phyloP scores from a whole-genome alignment of 805 yeast species.

The Candida sanyiensis region DNA sequence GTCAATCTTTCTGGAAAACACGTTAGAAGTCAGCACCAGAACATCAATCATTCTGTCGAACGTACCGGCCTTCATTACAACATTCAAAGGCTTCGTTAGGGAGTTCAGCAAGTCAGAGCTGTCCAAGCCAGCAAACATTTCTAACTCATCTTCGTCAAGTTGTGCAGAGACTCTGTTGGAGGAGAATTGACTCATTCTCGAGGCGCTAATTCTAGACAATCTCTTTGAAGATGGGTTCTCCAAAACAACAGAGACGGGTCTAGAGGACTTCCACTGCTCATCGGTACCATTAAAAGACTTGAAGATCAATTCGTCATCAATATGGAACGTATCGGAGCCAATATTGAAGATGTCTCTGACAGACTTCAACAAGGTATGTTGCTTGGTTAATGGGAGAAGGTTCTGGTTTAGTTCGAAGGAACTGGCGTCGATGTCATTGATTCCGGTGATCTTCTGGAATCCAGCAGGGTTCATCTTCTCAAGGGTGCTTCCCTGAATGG shows the following conservation, averaged over 20 bases:
- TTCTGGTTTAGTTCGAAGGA: constrained; percentile 19
- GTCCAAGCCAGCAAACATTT: constrained; percentile 30
- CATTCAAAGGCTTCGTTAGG: constrained; percentile 30
- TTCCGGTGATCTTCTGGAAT: constrained; percentile 37
- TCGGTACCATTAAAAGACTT: constrained; percentile 42
- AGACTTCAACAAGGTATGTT: constrained; percentile 47
- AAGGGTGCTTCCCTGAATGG: constrained; percentile 7
- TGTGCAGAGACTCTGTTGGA: constrained; percentile 23
- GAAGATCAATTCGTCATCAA: constrained; percentile 51
- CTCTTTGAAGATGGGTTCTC: constrained; percentile 41
- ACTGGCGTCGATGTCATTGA: constrained; percentile 38
- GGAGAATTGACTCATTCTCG: constrained; percentile 19
- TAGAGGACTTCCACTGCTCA: constrained; percentile 27
- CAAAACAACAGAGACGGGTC: constrained; percentile 42
- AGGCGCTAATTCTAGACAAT: constrained; percentile 32
- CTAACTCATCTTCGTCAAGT: constrained; percentile 27
- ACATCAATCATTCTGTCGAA: constrained; percentile 75
- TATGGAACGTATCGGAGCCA: constrained; percentile 51
- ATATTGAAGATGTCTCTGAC: constrained; percentile 61
- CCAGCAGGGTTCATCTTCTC: constrained; percentile 2
- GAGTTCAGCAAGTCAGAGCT: constrained; percentile 22
- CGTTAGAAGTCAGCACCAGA: constrained; percentile 63
- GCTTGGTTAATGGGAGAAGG: constrained; percentile 26
- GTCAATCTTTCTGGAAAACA: constrained; percentile 42
- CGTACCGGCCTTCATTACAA: constrained; percentile 62